Evolutionary conservation across 2,329 filamentous ascomycete genomes (phyloP), one percentile per base, ranked within the genome.

Genomic region (Fusarium sp.): DNA sequence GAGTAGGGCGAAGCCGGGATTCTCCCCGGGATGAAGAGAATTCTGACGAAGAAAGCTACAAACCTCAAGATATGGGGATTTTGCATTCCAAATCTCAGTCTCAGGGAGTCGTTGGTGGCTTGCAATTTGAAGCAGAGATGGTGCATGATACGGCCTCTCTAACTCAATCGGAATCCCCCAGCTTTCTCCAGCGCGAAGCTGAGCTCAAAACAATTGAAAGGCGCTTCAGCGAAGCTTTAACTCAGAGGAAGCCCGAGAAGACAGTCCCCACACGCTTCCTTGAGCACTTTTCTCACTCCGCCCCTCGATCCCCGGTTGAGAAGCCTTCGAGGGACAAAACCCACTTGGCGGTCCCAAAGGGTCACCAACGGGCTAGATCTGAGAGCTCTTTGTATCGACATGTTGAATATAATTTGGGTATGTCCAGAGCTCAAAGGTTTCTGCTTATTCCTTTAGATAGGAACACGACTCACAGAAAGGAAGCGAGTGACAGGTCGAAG

Each of bases 201-300:
- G 82, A 83, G 69, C 74, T 82, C 14, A 73, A 63, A 40, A 79
- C 79, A 2, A 79, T 84, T 21, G 76, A 81, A 55, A 80, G 80
- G 58, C 77, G 81, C n/a, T 83, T 85, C 54, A 76, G 77, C 14
- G 70, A 79, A n/a, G 73, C 76, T 7, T 59, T 79, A 4, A 49
- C 77, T 16, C 76, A 75, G 5, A 78, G 74, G 28, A 78, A 78
- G 37, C 74, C 71, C 4, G 72, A 72, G 4, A 55, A 65, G n/a
- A 75, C 74, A 13, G 60, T 80, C 2, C 67, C 66, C 47, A 84
- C 81, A 66, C 81, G 77, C 21, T 85, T 85, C 68, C 77, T 71
- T 12, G 83, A 85, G 61, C 77, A 82, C 7, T 80, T 84, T 51
- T 47, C 56, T 7, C 37, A 46, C 7, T 25, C 41, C 9, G 21